These are phyloP conservation scores for Astrothelium subdiscretum DNA, from an alignment of 495 filamentous ascomycete species.

Conservation along the genomic window DNA sequence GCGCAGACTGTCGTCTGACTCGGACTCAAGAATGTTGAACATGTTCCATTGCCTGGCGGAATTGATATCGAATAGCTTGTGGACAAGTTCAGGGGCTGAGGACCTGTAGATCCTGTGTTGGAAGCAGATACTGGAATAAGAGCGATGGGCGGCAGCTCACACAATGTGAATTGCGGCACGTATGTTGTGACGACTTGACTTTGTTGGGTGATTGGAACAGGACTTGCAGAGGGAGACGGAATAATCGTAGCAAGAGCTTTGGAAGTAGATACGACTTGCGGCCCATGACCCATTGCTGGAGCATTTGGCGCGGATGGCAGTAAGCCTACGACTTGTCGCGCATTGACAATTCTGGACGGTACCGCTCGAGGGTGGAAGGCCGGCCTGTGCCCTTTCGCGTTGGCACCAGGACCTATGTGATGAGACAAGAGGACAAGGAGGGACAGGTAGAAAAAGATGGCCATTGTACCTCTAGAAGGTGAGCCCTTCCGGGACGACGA, in stretches of 20 bases:
- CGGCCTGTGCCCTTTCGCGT: background rate
- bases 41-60: constrained; percentile 11
- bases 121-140: constrained; percentile 10
- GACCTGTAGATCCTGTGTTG: constrained; percentile 4
- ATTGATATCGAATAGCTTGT: constrained; percentile 13
- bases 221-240: constrained; percentile 24
- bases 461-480: background rate
- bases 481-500: background rate
- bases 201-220: constrained; percentile 22
- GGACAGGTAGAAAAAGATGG: background rate
- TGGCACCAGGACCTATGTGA: background rate
- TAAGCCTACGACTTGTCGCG: background rate
- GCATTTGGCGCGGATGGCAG: background rate
- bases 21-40: constrained; percentile 18
- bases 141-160: constrained; percentile 20
- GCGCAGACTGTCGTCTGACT: constrained; percentile 24
- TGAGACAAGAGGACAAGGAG: background rate
- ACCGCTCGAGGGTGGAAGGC: background rate
- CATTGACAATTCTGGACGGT: background rate
- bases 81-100: background rate
- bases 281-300: background rate
- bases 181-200: constrained; percentile 25
- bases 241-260: constrained; percentile 8
- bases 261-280: background rate
- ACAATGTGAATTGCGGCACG: constrained; percentile 24